Base-by-base conservation (phyloP, 2,329 filamentous ascomycete genomes). In the Leptographium radiaticola region DNA sequence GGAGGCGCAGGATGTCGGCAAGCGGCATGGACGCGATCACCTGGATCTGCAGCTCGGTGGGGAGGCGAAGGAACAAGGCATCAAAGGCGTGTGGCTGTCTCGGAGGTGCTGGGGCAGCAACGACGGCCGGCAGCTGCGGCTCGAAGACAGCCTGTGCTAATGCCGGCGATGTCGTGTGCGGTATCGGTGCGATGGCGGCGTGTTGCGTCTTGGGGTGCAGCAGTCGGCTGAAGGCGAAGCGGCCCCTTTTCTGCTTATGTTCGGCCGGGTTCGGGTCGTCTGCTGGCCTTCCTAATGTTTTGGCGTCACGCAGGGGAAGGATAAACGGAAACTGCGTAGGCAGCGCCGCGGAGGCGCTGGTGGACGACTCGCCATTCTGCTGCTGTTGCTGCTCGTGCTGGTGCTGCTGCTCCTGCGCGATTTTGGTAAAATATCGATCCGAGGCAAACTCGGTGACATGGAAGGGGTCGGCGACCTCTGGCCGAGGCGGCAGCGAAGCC, bases 381-480 rank as follows among this genome's bases (percentile, higher is more conserved):
- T 67, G 67, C 56, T 31, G 59, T 34, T 58, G 62, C 54, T 70
- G 68, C 58, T 73, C 71, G 20, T 68, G 68, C 57, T 73, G 71
- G 18, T 68, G 69, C 59, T 67, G 71, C 34, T 75, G 68, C 63
- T 71, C 73, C 67, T 80, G 76, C 55, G 70, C 73, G 57, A 83
- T 66, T 67, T 84, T 84, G 53, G 75, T 74, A 59, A 83, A 80
- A 63, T 81, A 84, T 59, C 77, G 77, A 66, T 78, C 72, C 46
- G 81, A 84, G 57, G 79, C 81, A 67, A 84, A 84, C 65, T 84
- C 81, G 56, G 80, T 82, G 57, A 81, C 73, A 59, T 83, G 80
- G 60, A 75, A 72, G 62, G 77, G 78, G 59, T 83, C 80, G 79
- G 83, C 81, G 52, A 52, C 55, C 51, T 56, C 53, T n/a, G 62